phyloP scores from a whole-genome alignment of 129 eudicot species.

The Centrapalus pauciflorus region DNA sequence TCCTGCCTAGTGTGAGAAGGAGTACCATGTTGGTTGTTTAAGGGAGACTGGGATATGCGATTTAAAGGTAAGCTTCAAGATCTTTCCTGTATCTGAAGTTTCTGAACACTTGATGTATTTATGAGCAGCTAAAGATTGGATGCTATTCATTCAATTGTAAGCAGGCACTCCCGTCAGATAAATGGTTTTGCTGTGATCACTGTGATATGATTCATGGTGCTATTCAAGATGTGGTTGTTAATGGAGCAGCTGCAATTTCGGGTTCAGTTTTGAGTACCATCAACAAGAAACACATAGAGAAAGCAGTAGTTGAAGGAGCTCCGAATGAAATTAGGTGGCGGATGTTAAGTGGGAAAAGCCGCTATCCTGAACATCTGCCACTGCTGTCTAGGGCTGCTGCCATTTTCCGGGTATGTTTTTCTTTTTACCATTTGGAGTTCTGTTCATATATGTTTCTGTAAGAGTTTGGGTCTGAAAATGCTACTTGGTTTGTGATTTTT shows the following conservation, averaged over 20 bases:
- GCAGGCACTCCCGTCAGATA: slow-evolving; percentile 86
- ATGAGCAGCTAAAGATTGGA: neutral
- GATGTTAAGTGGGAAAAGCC: slow-evolving; percentile 85
- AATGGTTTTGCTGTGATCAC: slow-evolving; percentile 87
- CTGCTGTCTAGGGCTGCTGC: slow-evolving; percentile 84
- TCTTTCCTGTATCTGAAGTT: slow-evolving; percentile 6
- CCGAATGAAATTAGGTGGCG: slow-evolving; percentile 55
- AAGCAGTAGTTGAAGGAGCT: slow-evolving; percentile 36
- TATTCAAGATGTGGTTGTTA: slow-evolving; percentile 48
- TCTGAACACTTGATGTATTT: neutral
- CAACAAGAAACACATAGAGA: slow-evolving; percentile 39
- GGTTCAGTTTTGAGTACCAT: slow-evolving; percentile 36
- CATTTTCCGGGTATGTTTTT: slow-evolving; percentile 68
- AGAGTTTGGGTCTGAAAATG: too few relatives aligned
- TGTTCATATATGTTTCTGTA: neutral
- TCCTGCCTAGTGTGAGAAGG: slow-evolving; percentile 83
- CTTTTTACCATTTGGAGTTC: neutral
- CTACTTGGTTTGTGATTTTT: too few relatives aligned
- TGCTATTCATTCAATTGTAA: neutral
- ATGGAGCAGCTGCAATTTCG: slow-evolving; percentile 58
- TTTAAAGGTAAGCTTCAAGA: slow-evolving; percentile 53
- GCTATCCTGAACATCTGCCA: slow-evolving; percentile 59
- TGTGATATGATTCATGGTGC: slow-evolving; percentile 65
- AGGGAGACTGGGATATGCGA: slow-evolving; percentile 72
- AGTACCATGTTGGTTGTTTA: slow-evolving; percentile 94